Conservation (phyloP, 2,329 filamentous ascomycete genomes). For the Penicillium sp. region DNA sequence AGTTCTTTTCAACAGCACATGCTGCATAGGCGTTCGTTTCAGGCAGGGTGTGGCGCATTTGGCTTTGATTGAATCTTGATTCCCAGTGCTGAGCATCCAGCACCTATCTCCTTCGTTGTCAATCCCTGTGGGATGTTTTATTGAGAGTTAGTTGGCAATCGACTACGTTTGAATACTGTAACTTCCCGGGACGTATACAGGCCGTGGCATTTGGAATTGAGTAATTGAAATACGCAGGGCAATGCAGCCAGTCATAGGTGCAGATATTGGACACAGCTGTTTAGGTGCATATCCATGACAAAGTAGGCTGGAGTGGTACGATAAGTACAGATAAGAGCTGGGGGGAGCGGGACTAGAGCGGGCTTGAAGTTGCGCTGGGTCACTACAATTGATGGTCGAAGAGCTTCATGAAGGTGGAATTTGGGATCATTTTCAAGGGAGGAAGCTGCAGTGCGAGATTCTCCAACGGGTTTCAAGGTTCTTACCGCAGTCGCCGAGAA, state of each 20-base stretch:
- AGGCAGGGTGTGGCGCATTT: slow-evolving; percentile 9
- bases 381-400: no score
- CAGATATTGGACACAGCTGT: background rate
- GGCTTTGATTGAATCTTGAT: slow-evolving; percentile 5
- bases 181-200: background rate
- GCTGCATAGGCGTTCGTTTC: slow-evolving; percentile 21
- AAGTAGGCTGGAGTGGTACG: background rate
- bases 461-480: no score
- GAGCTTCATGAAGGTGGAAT: no score
- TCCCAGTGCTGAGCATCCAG: slow-evolving; percentile 5
- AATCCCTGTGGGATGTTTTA: background rate
- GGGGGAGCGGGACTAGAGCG: background rate
- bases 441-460: no score
- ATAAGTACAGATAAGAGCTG: slow-evolving; percentile 6
- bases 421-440: no score
- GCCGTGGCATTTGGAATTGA: slow-evolving; percentile 17
- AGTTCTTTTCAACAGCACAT: slow-evolving; percentile 1
- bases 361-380: no score
- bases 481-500: no score
- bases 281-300: background rate
- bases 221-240: slow-evolving; percentile 11
- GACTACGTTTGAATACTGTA: slow-evolving; percentile 1
- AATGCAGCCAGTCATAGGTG: slow-evolving; percentile 1
- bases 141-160: slow-evolving; percentile 1
- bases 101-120: slow-evolving; percentile 6